Conservation (phyloP, 768 basidiomycete species). For the Pisolithus sp. region DNA sequence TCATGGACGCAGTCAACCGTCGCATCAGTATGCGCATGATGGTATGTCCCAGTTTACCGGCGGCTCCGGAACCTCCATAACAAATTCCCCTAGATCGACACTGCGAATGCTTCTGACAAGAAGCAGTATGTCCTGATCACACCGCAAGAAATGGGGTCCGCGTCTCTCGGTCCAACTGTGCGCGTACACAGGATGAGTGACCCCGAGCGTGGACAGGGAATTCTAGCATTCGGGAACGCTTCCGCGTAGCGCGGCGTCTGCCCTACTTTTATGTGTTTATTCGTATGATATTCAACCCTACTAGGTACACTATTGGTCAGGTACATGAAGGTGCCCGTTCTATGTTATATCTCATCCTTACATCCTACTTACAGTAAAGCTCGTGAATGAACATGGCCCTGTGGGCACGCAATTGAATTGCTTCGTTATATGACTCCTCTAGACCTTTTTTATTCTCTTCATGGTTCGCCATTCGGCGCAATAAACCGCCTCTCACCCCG, state of each 20-base stretch:
- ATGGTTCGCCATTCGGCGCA: background rate
- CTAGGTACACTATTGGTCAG: conserved; percentile 2
- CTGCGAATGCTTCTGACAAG: conserved; percentile 78
- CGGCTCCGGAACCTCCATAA: conserved; percentile 2
- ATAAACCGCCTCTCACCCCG: conserved; percentile 5
- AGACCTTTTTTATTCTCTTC: background rate
- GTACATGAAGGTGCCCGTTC: background rate
- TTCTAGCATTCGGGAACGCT: conserved; percentile 29
- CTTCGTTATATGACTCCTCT: background rate
- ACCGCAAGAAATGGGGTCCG: conserved; percentile 85
- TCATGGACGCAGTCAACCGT: conserved; percentile 93
- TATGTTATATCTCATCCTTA: background rate
- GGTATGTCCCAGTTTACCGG: conserved; percentile 36
- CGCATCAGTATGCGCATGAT: conserved; percentile 95
- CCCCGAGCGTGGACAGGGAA: conserved; percentile 63
- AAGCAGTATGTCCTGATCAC: conserved; percentile 96
- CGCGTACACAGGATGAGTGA: conserved; percentile 74
- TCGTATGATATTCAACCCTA: background rate
- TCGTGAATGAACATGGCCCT: background rate
- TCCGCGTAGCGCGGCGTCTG: background rate
- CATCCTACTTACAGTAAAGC: background rate
- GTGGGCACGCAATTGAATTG: background rate
- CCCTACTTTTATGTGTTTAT: background rate
- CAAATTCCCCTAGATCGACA: conserved; percentile 58
- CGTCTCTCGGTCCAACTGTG: conserved; percentile 61